These are phyloP conservation scores for Candida silvicultrix DNA, from an alignment of 805 yeast genomes.

Conservation along the genomic window DNA sequence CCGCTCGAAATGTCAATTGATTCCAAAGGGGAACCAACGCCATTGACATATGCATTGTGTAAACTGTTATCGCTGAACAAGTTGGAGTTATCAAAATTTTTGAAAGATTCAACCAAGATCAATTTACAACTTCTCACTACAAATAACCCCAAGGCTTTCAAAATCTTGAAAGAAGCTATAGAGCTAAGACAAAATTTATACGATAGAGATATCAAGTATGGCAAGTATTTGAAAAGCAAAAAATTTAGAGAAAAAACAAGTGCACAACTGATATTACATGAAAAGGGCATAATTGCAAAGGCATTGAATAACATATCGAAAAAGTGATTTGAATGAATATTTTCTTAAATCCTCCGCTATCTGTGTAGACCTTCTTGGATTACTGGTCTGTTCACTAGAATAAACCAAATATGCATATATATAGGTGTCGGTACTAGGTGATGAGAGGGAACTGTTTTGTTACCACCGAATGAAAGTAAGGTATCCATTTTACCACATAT, in stretches of 20 bases:
- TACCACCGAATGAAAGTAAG: no score
- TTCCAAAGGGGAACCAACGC: conserved; percentile 37
- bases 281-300: conserved; percentile 9
- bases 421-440: no score
- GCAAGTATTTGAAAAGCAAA: conserved; percentile 9
- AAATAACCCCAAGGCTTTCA: conserved; percentile 12
- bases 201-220: conserved; percentile 3
- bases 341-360: no score
- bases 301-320: conserved; percentile 8
- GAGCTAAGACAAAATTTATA: conserved; percentile 12
- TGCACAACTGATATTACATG: conserved; percentile 13
- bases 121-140: conserved; percentile 13
- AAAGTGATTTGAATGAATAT: neutral
- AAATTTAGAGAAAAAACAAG: conserved; percentile 11
- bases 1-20: conserved; percentile 33
- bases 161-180: conserved; percentile 13
- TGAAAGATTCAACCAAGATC: conserved; percentile 12
- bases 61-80: conserved; percentile 27
- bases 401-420: no score
- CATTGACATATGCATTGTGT: conserved; percentile 36
- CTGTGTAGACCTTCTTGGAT: no score
- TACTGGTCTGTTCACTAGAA: no score
- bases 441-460: no score
- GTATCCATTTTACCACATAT: no score
- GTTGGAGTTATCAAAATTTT: conserved; percentile 21